These are phyloP conservation scores for Flaveria linearis DNA, from an alignment of 129 eudicot genomes.

Conservation along the genomic window DNA sequence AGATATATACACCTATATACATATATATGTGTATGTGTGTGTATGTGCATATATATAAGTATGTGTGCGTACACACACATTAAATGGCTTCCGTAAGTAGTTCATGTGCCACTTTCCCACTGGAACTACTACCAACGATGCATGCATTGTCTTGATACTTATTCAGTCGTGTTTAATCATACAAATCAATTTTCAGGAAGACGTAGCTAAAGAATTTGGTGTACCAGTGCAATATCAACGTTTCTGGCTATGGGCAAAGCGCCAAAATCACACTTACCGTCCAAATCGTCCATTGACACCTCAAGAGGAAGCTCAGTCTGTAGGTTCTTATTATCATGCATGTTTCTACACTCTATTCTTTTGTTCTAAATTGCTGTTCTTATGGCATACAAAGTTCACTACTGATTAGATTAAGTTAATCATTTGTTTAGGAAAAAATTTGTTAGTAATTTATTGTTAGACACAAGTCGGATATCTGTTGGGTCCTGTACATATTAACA, in stretches of 20 bases:
- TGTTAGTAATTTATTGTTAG: neutral
- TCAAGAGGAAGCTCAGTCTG: constrained; percentile 75
- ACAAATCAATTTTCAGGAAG: constrained; percentile 51
- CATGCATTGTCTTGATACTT: constrained; percentile 3
- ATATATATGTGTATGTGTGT: too few relatives aligned
- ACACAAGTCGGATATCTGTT: neutral
- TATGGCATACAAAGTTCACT: constrained; percentile 14
- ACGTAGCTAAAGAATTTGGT: constrained; percentile 85
- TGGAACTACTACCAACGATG: neutral
- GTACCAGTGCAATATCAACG: constrained; percentile 83
- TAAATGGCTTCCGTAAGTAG: neutral
- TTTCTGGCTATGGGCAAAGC: constrained; percentile 92
- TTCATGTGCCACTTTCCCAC: neutral
- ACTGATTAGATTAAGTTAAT: constrained; percentile 1
- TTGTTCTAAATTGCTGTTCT: constrained; percentile 13
- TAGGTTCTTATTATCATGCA: constrained; percentile 29
- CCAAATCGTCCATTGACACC: constrained; percentile 88
- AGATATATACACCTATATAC: too few relatives aligned
- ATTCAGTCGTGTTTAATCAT: neutral
- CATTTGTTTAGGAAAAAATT: neutral
- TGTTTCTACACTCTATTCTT: neutral
- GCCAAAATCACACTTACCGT: constrained; percentile 79
- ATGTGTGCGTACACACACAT: neutral
- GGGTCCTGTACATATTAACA: constrained; percentile 1
- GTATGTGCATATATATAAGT: too few relatives aligned